Base-by-base conservation (phyloP, 805 yeast species). In the Hanseniaspora nectarophila region DNA sequence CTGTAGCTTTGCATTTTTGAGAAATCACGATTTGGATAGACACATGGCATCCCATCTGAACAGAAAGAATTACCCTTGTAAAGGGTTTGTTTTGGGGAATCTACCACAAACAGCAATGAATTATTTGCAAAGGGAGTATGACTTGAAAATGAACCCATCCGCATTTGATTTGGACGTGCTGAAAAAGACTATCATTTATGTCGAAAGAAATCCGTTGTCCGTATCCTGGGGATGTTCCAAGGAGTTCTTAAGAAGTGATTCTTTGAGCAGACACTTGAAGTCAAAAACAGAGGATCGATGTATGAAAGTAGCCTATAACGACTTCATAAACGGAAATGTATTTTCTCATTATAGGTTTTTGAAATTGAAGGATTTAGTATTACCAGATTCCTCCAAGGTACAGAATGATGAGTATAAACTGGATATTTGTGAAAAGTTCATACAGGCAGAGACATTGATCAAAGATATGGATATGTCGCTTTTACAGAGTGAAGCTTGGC, bases 1-100 rank as follows among this genome's bases (percentile, higher is more conserved):
- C 3, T 85, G 94, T 67, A 87, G 86, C 4, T 84, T 84, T 63
- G 85, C 89, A 0, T 85, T 85, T 70, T 89, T 89, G 5, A 67
- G 92, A 54, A 81, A 80, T 53, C 92, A 84, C 60, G 92, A 84
- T 63, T 69, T 81, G 54, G 82, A 80, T 61, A 71, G 92, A 53
- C 92, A 84, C 60, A 89, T 82, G 60, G 78, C 79, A 59, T 68
- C 84, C 54, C 94, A 85, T 61, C 71, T 42, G n/a, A 49, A 49
- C 18, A 16, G 37, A 40, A 49, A 42, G 26, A 42, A 42, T n/a
- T 49, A 42, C 28, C 21, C 21, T 7, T 49, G 53, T n/a, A 49
- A 42, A 33, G 53, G 53, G 5, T 34, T 20, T 34, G 20, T 40
- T 12, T 32, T 48, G 10, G 52, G 40, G 13, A 15, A 29, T 10